Percentiles rank a stretch among this genome's conserved stretches.
phyloP scores from a whole-genome alignment of 305 asterid species.

The Solanum hybrid region DNA sequence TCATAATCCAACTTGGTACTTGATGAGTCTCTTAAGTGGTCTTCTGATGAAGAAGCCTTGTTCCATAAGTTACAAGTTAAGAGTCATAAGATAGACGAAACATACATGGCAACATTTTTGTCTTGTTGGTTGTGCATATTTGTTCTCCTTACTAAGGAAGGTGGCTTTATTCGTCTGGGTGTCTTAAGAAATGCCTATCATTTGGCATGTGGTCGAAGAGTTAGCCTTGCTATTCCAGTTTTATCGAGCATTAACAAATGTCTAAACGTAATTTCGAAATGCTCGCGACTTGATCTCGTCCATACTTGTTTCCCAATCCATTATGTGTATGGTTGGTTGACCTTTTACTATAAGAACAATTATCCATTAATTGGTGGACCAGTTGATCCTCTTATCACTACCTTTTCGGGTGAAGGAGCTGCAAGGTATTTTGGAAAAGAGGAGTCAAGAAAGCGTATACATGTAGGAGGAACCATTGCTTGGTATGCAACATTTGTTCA shows the following conservation, averaged over 20 bases:
- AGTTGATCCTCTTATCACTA: not conserved
- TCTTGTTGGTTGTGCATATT: not conserved
- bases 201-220: not conserved
- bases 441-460: not conserved
- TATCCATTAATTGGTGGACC: not conserved
- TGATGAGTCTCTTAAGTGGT: no score
- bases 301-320: no score
- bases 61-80: no score
- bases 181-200: no score
- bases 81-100: not conserved
- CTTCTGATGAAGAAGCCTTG: not conserved
- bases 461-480: not conserved
- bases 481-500: not conserved
- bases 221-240: no score
- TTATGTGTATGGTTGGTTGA: not conserved
- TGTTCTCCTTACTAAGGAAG: not conserved
- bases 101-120: not conserved
- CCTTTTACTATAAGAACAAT: not conserved
- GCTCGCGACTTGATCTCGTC: not conserved
- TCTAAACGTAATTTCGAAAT: no score
- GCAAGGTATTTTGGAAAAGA: not conserved
- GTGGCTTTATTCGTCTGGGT: no score
- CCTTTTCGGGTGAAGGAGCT: not conserved
- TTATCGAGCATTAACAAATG: not conserved
- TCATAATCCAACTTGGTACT: not conserved